Base-by-base conservation (phyloP, 352 stramenopile genomes). In the Phytophthora litchii region DNA sequence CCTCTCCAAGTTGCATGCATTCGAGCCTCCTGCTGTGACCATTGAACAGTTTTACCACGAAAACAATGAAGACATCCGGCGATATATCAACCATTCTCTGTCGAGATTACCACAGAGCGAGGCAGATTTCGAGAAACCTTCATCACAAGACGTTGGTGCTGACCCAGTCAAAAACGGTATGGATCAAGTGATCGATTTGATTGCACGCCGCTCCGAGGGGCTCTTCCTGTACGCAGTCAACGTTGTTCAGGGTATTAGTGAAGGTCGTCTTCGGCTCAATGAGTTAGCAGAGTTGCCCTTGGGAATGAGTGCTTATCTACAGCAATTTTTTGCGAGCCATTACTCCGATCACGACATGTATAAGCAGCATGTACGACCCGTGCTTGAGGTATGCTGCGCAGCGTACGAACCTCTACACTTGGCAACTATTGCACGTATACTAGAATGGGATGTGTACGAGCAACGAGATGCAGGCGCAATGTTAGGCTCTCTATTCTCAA, bases 201-300 rank as follows among this genome's bases (percentile, higher is more conserved):
- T 90, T 31, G 70, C 80, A 10, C 73, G 70, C 35, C 71, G 76
- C 4, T 80, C 76, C 0, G 80, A 90, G 56, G 83, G 83, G 3
- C 55, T 91, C 19, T 92, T 92, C 31, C 35, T 91, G 19, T 92
- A 92, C 27, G 83, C 83, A 2, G 80, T 87, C 47, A 89, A 92
- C 54, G 85, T 92, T 37, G 83, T 92, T 0, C 73, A 92, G 23
- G 78, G 72, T 2, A 65, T 92, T 1, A 69, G 64, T 25, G 78
- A 90, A 20, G 74, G 72, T 3, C 75, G 83, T 10, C 29, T 92
- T 19, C 45, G 46, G 4, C 50, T 84, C 13, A 48, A 86, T 17
- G 64, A 92, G 17, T 62, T 92, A 37, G 64, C 76, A 16, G 74
- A 70, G 34, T 50, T 92, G 19, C 83, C 83, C 0, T 66, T 86